Base-by-base conservation (phyloP, 2,329 filamentous ascomycete species). In the Ophiostoma quercus region DNA sequence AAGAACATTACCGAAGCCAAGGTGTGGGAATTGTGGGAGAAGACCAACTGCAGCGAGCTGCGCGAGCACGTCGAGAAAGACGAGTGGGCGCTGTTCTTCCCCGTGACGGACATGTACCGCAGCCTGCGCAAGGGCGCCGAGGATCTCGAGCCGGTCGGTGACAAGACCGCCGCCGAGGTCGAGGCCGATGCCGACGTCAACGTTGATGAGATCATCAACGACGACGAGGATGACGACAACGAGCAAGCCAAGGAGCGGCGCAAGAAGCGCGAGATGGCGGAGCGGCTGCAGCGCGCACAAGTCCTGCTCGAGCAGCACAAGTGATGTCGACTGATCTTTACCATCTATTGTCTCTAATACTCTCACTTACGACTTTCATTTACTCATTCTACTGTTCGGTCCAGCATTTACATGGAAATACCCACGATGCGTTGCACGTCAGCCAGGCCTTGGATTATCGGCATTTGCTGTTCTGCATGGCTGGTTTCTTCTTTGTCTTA, bases 241-340 rank as follows among this genome's bases (percentile, higher is more conserved):
- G 60, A 43, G 3, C 54, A 65, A 43, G 68, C 70, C 3, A 73
- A 71, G 7, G 71, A 72, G 11, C 73, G 71, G 57, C 75, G 75
- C 9, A 76, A 76, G 2, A 73, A 81, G 65, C 75, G 74, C 66
- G 77, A 79, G 65, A 80, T 76, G 71, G 77, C 79, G 67, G 79
- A 80, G 57, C 77, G 82, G 67, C 71, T 84, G 37, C 75, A 76
- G 57, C 76, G 82, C 39, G 82, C 82, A 0, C 77, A 79, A 39
- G 77, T 75, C 69, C 74, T 84, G 67, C 75, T 83, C 54, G 74
- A 75, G 22, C 60, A 72, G 67, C 62, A 65, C 62, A 39, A 65
- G 34, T 63, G 32, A 63, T 37, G 16, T 37, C 6, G 25, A 29
- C 25, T 29, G 25, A 29, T n/a, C 9, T 12, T 54, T n/a, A 2